Conservation (phyloP, 768 basidiomycete species). For the Mycena crocata region DNA sequence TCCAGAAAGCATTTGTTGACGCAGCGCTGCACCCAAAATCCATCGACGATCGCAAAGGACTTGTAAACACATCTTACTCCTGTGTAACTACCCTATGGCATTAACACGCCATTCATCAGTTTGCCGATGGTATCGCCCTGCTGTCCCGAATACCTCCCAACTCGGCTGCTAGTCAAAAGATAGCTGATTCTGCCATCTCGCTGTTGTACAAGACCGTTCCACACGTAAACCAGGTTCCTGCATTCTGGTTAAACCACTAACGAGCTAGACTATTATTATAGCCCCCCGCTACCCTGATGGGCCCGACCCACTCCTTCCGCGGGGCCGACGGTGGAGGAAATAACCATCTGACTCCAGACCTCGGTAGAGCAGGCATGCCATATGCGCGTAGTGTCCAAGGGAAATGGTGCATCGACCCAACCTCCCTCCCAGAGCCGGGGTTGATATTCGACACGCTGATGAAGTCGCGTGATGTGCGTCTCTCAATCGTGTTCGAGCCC, state of each 20-base stretch:
- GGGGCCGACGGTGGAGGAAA: conserved; percentile 63
- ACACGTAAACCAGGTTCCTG: conserved; percentile 53
- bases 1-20: neutral
- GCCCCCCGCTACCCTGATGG: conserved; percentile 49
- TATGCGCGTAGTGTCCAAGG: conserved; percentile 66
- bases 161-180: conserved; percentile 22
- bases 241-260: conserved; percentile 37
- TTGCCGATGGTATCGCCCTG: conserved; percentile 41
- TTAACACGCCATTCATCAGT: conserved; percentile 32
- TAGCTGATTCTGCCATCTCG: conserved; percentile 45
- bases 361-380: conserved; percentile 62
- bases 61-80: conserved; percentile 10
- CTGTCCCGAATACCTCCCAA: conserved; percentile 40
- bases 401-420: conserved; percentile 49
- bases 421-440: conserved; percentile 65
- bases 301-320: conserved; percentile 50
- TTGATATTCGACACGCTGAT: conserved; percentile 73
- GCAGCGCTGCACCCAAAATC: neutral
- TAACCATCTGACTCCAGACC: conserved; percentile 53
- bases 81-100: neutral
- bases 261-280: conserved; percentile 10
- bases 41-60: neutral
- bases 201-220: conserved; percentile 69
- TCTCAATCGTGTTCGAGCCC: neutral
- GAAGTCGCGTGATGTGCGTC: conserved; percentile 49